Conservation (phyloP, 768 basidiomycete species). For the Boletus rubescentipes region DNA sequence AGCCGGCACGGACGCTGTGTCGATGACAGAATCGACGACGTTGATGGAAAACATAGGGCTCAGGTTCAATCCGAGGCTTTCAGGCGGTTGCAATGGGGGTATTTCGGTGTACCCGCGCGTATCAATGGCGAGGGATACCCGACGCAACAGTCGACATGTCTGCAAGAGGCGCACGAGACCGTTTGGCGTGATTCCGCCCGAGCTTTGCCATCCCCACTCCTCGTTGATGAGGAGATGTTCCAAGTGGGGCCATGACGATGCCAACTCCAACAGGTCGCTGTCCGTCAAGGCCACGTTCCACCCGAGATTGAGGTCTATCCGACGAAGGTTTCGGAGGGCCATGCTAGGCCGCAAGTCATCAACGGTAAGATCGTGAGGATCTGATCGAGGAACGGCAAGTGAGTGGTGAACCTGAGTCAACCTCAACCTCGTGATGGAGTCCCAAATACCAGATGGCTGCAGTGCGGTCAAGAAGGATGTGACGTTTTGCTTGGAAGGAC, state of each 20-base stretch:
- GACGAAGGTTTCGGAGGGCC: constrained; percentile 5
- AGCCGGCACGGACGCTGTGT: not conserved
- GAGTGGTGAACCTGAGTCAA: not conserved
- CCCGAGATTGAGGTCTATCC: not conserved
- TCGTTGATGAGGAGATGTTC: constrained; percentile 7
- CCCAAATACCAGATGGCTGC: not conserved
- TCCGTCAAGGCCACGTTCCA: constrained; percentile 7
- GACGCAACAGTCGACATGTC: not conserved
- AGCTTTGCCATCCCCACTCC: constrained; percentile 4
- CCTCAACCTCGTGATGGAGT: not conserved
- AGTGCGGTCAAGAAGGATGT: not conserved
- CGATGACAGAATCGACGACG: constrained; percentile 6
- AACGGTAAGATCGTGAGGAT: not conserved
- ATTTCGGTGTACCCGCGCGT: constrained; percentile 1
- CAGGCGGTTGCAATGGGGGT: not conserved
- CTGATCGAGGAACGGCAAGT: not conserved
- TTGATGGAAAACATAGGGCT: not conserved
- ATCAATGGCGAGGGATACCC: constrained; percentile 9
- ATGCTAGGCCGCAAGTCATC: constrained; percentile 3
- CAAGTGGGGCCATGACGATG: constrained; percentile 7
- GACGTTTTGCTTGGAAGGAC: not conserved
- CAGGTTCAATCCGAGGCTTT: not conserved
- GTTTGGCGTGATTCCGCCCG: constrained; percentile 4
- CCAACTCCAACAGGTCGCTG: not conserved
- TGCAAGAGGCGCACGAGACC: constrained; percentile 6